Conservation (phyloP, 306 rosid species). For the Cajanus cajan region DNA sequence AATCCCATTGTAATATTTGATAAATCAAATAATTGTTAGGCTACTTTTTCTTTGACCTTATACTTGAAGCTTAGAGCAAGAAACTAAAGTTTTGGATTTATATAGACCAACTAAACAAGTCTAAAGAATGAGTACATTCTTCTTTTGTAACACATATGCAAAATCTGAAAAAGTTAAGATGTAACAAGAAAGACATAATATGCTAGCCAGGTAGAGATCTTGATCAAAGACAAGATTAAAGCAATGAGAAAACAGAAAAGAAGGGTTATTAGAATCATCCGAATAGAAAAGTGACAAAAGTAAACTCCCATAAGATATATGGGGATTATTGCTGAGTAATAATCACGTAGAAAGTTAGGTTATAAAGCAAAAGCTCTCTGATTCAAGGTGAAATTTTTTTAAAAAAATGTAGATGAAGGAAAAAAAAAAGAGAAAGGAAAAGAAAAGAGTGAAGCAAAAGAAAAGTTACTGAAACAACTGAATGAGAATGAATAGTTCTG, state of each 20-base stretch:
- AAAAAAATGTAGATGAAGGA: constrained; percentile 7
- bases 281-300: constrained; percentile 45
- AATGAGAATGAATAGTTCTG: constrained; percentile 24
- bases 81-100: constrained; percentile 31
- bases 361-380: constrained; percentile 47
- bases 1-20: background rate
- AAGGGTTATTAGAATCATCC: constrained; percentile 36
- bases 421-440: constrained; percentile 18
- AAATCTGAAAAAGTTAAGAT: constrained; percentile 45
- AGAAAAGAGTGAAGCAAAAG: constrained; percentile 26
- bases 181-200: constrained; percentile 43
- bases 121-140: constrained; percentile 33
- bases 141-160: constrained; percentile 34
- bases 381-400: constrained; percentile 20
- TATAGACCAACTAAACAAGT: constrained; percentile 27
- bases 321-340: constrained; percentile 60
- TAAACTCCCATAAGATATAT: constrained; percentile 32
- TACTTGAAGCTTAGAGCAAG: constrained; percentile 32
- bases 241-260: constrained; percentile 45
- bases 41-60: constrained; percentile 32
- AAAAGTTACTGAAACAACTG: constrained; percentile 29
- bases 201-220: constrained; percentile 38
- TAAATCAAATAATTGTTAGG: background rate
- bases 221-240: constrained; percentile 40
- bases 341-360: constrained; percentile 60